phyloP scores from a whole-genome alignment of 208 protist species.

The Crithidia brevicula region DNA sequence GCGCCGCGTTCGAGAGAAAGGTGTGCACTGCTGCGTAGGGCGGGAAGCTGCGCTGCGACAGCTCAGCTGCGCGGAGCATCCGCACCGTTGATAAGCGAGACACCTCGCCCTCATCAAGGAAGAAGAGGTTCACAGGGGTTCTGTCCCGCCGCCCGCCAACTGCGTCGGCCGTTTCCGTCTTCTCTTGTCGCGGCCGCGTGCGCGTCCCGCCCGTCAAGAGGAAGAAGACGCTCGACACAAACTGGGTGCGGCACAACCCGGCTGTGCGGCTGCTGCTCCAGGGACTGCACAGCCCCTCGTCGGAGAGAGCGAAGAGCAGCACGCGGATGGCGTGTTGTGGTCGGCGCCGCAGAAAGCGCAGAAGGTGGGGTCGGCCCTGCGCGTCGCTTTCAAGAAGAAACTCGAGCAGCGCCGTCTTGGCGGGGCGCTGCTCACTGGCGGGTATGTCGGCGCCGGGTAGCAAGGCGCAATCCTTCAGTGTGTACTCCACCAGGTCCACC shows the following conservation, averaged over 20 bases:
- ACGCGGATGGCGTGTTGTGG: slow-evolving; percentile 36
- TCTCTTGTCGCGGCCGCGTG: slow-evolving; percentile 11
- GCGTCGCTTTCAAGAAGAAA: slow-evolving; percentile 27
- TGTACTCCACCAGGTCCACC: slow-evolving; percentile 42
- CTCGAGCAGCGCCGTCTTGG: slow-evolving; percentile 46
- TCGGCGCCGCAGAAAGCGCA: slow-evolving; percentile 42
- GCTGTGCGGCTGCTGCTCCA: slow-evolving; percentile 37
- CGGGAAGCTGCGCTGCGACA: slow-evolving; percentile 52
- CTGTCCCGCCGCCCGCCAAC: not conserved
- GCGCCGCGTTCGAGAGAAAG: slow-evolving; percentile 22
- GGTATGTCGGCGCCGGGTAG: slow-evolving; percentile 37
- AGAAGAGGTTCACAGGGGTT: slow-evolving; percentile 21
- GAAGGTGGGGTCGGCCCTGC: slow-evolving; percentile 21
- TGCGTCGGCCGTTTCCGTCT: not conserved
- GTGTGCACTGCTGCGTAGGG: slow-evolving; percentile 51
- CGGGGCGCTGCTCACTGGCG: slow-evolving; percentile 19
- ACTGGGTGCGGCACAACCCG: slow-evolving; percentile 27
- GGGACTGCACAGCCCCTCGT: slow-evolving; percentile 41
- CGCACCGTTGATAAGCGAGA: slow-evolving; percentile 7
- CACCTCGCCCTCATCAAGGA: slow-evolving; percentile 7
- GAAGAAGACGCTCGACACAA: slow-evolving; percentile 35
- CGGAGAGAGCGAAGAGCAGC: slow-evolving; percentile 45
- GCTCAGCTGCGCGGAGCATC: slow-evolving; percentile 28
- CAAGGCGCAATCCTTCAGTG: slow-evolving; percentile 41
- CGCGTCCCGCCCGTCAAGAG: slow-evolving; percentile 25